Conservation (phyloP, 306 rosid species). For the Lablab purpureus region DNA sequence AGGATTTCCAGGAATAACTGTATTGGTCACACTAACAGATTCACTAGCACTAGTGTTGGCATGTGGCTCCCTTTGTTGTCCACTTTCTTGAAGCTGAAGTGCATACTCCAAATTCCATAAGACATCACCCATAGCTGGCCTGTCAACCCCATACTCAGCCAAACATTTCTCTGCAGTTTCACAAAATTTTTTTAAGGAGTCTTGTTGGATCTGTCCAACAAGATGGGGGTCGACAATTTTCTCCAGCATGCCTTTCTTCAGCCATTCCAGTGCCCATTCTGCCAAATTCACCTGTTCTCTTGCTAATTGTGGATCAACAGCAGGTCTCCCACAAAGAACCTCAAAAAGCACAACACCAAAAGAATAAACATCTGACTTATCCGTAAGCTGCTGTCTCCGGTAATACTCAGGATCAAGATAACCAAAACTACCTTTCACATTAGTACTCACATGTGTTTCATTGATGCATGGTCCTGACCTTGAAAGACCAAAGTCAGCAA, state of each 20-base stretch:
- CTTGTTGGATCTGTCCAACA: conserved; percentile 67
- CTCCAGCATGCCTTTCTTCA: conserved; percentile 78
- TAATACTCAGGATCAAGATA: conserved; percentile 97
- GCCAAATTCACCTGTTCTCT: conserved; percentile 93
- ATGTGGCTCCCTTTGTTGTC: conserved; percentile 46
- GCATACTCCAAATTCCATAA: conserved; percentile 94
- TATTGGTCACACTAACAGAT: conserved; percentile 39
- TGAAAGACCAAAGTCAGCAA: conserved; percentile 99
- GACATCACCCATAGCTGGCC: conserved; percentile 99
- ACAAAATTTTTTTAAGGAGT: conserved; percentile 81
- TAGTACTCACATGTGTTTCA: conserved; percentile 96
- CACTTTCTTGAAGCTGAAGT: conserved; percentile 89
- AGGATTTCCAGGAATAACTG: conserved; percentile 45
- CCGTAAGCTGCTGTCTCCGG: conserved; percentile 95
- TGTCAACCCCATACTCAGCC: conserved; percentile 92
- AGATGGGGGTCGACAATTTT: conserved; percentile 76
- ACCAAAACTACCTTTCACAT: conserved; percentile 96
- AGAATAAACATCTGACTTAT: conserved; percentile 95
- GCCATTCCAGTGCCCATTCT: conserved; percentile 96
- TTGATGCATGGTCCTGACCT: conserved; percentile 89
- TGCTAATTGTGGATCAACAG: conserved; percentile 85
- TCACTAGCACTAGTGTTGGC: conserved; percentile 37
- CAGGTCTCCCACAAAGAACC: conserved; percentile 94
- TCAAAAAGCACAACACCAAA: conserved; percentile 97
- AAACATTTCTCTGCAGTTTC: conserved; percentile 97